Conservation (phyloP, 2,329 filamentous ascomycete genomes). For the Cladosporium cucumerinum region DNA sequence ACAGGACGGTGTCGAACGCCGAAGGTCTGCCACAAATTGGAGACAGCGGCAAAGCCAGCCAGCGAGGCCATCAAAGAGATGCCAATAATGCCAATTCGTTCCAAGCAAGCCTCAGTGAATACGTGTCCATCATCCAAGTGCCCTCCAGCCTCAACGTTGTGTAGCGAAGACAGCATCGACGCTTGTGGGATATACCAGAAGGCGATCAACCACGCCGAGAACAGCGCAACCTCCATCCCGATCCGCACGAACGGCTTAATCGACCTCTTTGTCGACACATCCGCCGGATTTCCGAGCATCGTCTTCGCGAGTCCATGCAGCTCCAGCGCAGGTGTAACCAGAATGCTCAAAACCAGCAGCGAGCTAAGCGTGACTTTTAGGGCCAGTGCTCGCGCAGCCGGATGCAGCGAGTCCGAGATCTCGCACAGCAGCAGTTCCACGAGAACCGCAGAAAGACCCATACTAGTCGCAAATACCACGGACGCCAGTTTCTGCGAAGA, state of each 20-base stretch:
- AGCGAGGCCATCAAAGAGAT: constrained; percentile 82
- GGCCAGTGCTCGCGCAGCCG: constrained; percentile 63
- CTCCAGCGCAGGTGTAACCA: constrained; percentile 75
- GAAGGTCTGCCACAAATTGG: constrained; percentile 81
- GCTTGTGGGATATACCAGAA: constrained; percentile 63
- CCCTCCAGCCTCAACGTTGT: constrained; percentile 34
- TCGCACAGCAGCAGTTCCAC: constrained; percentile 80
- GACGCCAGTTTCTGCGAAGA: constrained; percentile 39
- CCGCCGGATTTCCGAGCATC: constrained; percentile 58
- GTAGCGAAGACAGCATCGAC: constrained; percentile 38
- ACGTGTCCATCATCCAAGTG: constrained; percentile 29
- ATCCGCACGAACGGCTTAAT: constrained; percentile 51
- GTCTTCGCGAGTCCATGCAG: constrained; percentile 55
- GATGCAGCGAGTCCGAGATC: constrained; percentile 71
- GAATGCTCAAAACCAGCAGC: constrained; percentile 68
- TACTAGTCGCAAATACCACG: constrained; percentile 69
- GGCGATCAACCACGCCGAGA: constrained; percentile 64
- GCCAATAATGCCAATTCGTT: constrained; percentile 76
- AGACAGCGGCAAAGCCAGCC: constrained; percentile 87
- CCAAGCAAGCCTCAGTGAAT: constrained; percentile 56
- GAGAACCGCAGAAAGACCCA: constrained; percentile 72
- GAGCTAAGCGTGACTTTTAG: constrained; percentile 67
- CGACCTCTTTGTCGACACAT: constrained; percentile 48
- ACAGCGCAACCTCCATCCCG: constrained; percentile 56
- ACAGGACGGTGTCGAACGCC: constrained; percentile 60